A percentile compares a stretch with the other conserved stretches of the same genome.
Evolutionary conservation across 1,284 basidiomycete genomes (phyloP).

Genomic region (Pseudozyma thailandica): DNA sequence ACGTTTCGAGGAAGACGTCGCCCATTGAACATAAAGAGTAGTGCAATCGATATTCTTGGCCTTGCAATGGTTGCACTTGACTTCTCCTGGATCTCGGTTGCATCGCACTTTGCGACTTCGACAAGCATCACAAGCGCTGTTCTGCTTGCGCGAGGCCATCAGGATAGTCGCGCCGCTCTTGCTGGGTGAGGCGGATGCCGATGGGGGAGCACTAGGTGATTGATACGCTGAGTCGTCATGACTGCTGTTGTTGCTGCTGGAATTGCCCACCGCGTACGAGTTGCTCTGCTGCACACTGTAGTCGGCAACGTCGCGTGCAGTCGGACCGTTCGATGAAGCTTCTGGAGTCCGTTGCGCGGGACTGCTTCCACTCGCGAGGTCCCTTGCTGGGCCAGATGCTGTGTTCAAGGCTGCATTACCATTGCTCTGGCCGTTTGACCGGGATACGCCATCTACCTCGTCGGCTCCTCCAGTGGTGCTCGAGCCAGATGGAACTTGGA

Average conservation of each 20-base stretch:
- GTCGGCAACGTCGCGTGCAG: constrained; percentile 6
- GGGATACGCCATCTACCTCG: too few relatives aligned
- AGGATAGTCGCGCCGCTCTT: constrained; percentile 23
- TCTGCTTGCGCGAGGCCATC: constrained; percentile 59
- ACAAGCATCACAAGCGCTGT: constrained; percentile 60
- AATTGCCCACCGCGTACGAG: constrained; percentile 2
- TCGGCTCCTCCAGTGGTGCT: not conserved
- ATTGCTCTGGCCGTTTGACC: too few relatives aligned
- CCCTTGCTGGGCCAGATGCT: not conserved
- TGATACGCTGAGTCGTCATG: constrained; percentile 23
- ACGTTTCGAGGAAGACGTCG: constrained; percentile 51
- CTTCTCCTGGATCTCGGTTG: constrained; percentile 48
- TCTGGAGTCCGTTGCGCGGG: constrained; percentile 1
- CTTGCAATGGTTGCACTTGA: constrained; percentile 58
- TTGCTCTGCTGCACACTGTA: constrained; percentile 14
- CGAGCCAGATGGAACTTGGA: not conserved
- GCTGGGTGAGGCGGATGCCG: constrained; percentile 23
- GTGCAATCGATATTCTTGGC: constrained; percentile 61
- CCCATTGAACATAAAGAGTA: constrained; percentile 57
- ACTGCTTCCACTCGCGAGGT: not conserved
- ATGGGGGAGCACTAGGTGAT: constrained; percentile 10
- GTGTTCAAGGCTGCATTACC: not conserved
- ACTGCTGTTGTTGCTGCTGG: constrained; percentile 19
- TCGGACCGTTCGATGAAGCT: not conserved
- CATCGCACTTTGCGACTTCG: constrained; percentile 59